A percentile compares a stretch with the other conserved stretches of the same genome.
Conservation (phyloP, 1,284 basidiomycete genomes). For the Naganishia albida region DNA sequence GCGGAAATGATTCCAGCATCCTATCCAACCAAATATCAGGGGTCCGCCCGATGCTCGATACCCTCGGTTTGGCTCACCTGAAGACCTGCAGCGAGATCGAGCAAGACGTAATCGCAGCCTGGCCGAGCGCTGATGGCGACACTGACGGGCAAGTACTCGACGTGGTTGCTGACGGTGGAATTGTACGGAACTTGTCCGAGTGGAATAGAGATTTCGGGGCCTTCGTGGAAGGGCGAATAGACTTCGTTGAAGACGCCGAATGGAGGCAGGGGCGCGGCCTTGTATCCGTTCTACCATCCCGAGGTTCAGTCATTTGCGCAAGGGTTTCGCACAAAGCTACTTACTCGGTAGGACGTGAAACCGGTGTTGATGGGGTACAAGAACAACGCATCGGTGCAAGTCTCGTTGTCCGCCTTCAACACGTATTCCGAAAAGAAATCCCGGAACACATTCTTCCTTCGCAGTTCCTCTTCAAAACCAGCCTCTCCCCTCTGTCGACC, state of each 20-base stretch:
- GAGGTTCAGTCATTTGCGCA: constrained; percentile 9
- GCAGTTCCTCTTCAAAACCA: constrained; percentile 35
- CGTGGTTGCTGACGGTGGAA: constrained; percentile 54
- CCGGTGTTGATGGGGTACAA: constrained; percentile 49
- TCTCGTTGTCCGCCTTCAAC: constrained; percentile 43
- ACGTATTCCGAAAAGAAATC: constrained; percentile 52
- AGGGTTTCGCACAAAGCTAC: constrained; percentile 34
- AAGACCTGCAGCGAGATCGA: constrained; percentile 44
- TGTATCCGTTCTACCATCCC: constrained; percentile 39
- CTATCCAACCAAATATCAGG: background rate
- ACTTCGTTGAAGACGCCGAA: constrained; percentile 49
- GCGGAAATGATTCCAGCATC: constrained; percentile 26
- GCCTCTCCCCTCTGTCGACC: constrained; percentile 40
- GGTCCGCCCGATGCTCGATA: background rate
- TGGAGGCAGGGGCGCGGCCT: constrained; percentile 33
- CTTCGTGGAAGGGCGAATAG: constrained; percentile 38
- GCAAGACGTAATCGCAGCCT: constrained; percentile 56
- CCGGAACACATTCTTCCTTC: constrained; percentile 44
- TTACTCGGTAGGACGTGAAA: constrained; percentile 37
- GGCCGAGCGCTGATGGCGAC: constrained; percentile 53
- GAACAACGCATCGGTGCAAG: constrained; percentile 54
- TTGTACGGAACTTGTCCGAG: constrained; percentile 55
- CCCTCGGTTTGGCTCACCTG: constrained; percentile 10
- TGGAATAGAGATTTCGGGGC: constrained; percentile 56
- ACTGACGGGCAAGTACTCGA: constrained; percentile 55